Conservation (phyloP, 331 rosid species). For the Malus hybrid region DNA sequence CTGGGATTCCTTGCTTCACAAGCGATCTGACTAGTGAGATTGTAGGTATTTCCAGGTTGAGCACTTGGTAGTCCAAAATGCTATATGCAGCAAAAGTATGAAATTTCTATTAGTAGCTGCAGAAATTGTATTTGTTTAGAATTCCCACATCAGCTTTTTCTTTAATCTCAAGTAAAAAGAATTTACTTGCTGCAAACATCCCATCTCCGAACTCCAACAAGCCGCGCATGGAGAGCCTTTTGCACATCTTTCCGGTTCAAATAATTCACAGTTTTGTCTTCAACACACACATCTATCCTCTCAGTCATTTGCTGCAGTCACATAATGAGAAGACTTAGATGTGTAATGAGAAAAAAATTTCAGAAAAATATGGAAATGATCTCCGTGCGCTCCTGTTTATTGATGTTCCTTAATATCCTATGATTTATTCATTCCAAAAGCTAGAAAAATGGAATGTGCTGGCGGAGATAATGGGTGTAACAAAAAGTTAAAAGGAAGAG, state of each 20-base stretch:
- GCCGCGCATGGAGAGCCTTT: constrained; percentile 63
- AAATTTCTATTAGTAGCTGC: not conserved
- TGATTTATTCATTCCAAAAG: too few relatives aligned
- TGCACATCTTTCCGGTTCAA: constrained; percentile 64
- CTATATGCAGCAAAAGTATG: constrained; percentile 13
- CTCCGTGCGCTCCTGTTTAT: too few relatives aligned
- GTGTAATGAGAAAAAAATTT: too few relatives aligned
- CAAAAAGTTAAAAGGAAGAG: not conserved
- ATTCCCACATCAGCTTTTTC: not conserved
- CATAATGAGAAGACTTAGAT: not conserved
- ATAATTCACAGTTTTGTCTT: constrained; percentile 60
- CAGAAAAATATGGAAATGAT: too few relatives aligned
- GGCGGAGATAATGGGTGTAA: too few relatives aligned
- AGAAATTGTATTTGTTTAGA: not conserved
- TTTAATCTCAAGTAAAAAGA: not conserved
- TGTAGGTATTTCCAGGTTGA: constrained; percentile 64
- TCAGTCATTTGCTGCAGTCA: constrained; percentile 41
- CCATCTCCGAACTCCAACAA: constrained; percentile 57
- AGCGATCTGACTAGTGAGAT: constrained; percentile 51
- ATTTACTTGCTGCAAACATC: constrained; percentile 79
- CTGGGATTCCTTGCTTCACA: constrained; percentile 50
- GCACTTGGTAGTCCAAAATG: constrained; percentile 49
- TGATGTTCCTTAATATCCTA: too few relatives aligned
- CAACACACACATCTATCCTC: constrained; percentile 73
- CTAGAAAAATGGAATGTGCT: not conserved